Percentiles rank a stretch among this genome's conserved stretches.
phyloP scores from a whole-genome alignment of 2,329 filamentous ascomycete genomes.

The Fusarium sp. region DNA sequence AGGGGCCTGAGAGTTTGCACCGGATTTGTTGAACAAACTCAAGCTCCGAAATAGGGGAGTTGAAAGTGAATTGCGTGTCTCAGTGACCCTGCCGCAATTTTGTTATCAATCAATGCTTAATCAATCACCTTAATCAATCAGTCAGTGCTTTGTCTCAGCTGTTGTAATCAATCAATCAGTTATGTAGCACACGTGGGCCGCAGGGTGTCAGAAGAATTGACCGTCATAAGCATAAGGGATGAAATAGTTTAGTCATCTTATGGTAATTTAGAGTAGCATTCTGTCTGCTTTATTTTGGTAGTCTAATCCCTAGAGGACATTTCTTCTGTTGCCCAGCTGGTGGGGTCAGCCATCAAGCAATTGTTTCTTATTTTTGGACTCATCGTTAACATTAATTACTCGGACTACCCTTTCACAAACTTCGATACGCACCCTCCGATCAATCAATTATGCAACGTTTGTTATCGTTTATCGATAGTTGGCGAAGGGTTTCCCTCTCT shows the following conservation, averaged over 20 bases:
- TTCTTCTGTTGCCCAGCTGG: too few relatives aligned
- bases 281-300: too few relatives aligned
- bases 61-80: not conserved
- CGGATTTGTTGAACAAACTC: not conserved
- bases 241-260: too few relatives aligned
- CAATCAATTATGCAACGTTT: constrained; percentile 16
- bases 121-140: constrained; percentile 35
- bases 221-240: too few relatives aligned
- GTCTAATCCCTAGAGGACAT: too few relatives aligned
- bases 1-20: not conserved
- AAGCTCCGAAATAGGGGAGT: constrained; percentile 21
- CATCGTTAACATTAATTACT: not conserved
- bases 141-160: constrained; percentile 29
- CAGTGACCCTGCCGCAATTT: constrained; percentile 15
- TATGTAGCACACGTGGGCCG: constrained; percentile 5
- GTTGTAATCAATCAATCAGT: constrained; percentile 25
- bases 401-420: constrained; percentile 6
- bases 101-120: constrained; percentile 40
- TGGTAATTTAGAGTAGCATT: too few relatives aligned
- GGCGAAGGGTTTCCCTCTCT: constrained; percentile 14
- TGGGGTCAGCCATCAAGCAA: constrained; percentile 4
- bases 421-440: not conserved
- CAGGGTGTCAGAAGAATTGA: too few relatives aligned
- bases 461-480: constrained; percentile 17
- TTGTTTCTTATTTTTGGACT: not conserved